Percentiles rank a stretch among this genome's conserved stretches.
These are phyloP conservation scores for Didymella sp. DNA, from an alignment of 2,329 filamentous ascomycete genomes.

Conservation along the genomic window DNA sequence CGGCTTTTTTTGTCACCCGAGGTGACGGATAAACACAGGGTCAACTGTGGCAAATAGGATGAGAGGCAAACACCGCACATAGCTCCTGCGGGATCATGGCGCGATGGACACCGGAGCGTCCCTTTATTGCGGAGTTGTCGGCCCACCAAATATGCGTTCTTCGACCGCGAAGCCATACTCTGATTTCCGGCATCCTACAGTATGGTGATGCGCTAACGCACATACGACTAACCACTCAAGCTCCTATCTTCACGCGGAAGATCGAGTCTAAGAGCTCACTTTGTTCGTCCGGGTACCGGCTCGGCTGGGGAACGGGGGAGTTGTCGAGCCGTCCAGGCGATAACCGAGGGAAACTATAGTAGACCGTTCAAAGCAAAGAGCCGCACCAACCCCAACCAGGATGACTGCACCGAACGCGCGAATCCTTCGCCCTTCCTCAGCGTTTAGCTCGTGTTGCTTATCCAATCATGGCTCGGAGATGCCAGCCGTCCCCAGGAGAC, in stretches of 20 bases:
- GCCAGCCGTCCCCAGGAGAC: constrained; percentile 1
- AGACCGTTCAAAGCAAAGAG: constrained; percentile 1
- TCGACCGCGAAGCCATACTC: constrained; percentile 3
- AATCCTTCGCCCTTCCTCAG: constrained; percentile 2
- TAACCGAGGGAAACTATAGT: constrained; percentile 1
- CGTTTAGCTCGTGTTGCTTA: constrained; percentile 2
- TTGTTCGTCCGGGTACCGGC: constrained; percentile 4
- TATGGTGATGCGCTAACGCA: constrained; percentile 6
- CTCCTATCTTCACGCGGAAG: constrained; percentile 3
- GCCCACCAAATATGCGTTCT: constrained; percentile 3
- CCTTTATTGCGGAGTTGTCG: constrained; percentile 3
- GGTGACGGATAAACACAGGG: constrained; percentile 1
- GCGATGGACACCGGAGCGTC: constrained; percentile 1
- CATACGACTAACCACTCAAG: constrained; percentile 3
- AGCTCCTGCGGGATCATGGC: constrained; percentile 4
- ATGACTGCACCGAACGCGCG: constrained; percentile 3
- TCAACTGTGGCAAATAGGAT: constrained; percentile 4
- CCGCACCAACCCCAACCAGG: constrained; percentile 1
- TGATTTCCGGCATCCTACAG: constrained; percentile 4
- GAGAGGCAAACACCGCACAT: constrained; percentile 4
- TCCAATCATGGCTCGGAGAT: constrained; percentile 1
- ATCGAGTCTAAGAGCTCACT: constrained; percentile 5
- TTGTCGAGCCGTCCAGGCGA: constrained; percentile 2
- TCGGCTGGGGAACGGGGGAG: constrained; percentile 2
- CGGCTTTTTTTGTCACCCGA: background rate